Conservation (phyloP, 228 moss, liverwort and hornwort genomes). For the Sphagnum magellanicum region DNA sequence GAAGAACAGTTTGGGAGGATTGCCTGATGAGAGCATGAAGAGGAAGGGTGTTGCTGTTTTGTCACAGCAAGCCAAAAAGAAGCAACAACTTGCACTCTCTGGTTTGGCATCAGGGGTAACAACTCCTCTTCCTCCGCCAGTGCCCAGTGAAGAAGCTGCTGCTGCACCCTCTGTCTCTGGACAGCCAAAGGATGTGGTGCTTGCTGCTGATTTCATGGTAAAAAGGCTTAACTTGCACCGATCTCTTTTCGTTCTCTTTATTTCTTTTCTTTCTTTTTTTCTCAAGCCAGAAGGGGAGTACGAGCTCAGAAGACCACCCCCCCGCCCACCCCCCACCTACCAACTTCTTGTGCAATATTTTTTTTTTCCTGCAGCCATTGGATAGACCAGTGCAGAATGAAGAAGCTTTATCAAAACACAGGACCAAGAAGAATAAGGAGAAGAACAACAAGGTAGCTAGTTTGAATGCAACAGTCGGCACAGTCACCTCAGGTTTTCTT, state of each 20-base stretch:
- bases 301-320: background rate
- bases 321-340: background rate
- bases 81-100: background rate
- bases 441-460: slow-evolving; percentile 8
- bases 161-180: background rate
- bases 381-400: background rate
- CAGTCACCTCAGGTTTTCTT: background rate
- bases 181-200: background rate
- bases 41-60: background rate
- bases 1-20: too few species aligned
- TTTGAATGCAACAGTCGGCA: slow-evolving; percentile 6
- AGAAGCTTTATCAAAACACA: background rate
- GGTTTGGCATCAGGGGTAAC: background rate
- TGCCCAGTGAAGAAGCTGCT: too few species aligned
- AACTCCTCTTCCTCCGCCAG: too few species aligned
- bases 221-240: background rate
- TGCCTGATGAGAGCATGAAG: background rate
- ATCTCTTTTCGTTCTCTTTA: background rate
- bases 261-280: background rate
- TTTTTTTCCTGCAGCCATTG: background rate
- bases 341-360: background rate
- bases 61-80: background rate
- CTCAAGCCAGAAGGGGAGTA: background rate
- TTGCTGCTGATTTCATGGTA: slow-evolving; percentile 1
- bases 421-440: slow-evolving; percentile 18